A percentile compares a stretch with the other conserved stretches of the same genome.
Conservation (phyloP, 352 stramenopile species). For the Phytopythium mirpurense region DNA sequence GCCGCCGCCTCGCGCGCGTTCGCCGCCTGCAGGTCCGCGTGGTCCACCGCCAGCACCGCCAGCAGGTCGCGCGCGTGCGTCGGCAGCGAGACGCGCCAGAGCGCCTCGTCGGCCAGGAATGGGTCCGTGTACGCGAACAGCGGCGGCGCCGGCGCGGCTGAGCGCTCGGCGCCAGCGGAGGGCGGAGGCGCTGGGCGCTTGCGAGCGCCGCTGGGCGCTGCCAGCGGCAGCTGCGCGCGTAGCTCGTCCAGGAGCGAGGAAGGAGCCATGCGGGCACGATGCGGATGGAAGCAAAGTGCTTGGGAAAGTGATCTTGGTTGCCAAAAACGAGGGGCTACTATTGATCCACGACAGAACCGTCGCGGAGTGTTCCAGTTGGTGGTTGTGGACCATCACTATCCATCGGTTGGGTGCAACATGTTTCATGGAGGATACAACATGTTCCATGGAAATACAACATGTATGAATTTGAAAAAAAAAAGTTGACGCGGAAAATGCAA, state of each 20-base stretch:
- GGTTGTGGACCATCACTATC: no score
- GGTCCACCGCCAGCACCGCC: conserved; percentile 52
- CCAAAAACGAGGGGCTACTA: no score
- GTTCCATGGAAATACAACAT: no score
- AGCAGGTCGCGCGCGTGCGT: conserved; percentile 27
- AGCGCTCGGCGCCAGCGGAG: background rate
- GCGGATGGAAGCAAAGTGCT: no score
- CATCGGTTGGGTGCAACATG: no score
- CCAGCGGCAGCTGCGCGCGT: background rate
- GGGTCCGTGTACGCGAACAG: conserved; percentile 23
- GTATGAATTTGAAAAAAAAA: no score
- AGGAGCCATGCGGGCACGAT: background rate
- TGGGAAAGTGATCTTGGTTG: no score
- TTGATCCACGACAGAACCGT: no score
- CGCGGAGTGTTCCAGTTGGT: no score
- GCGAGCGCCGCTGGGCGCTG: background rate
- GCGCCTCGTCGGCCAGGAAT: conserved; percentile 20
- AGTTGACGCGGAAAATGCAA: no score
- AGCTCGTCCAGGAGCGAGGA: conserved; percentile 7
- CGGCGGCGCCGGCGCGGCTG: background rate
- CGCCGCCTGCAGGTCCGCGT: conserved; percentile 38
- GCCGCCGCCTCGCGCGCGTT: conserved; percentile 50
- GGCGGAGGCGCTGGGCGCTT: background rate
- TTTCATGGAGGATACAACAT: no score
- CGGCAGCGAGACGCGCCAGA: conserved; percentile 26